Evolutionary conservation across 1,284 basidiomycete species (phyloP).

Genomic region (Fistulinella cinereoalba): DNA sequence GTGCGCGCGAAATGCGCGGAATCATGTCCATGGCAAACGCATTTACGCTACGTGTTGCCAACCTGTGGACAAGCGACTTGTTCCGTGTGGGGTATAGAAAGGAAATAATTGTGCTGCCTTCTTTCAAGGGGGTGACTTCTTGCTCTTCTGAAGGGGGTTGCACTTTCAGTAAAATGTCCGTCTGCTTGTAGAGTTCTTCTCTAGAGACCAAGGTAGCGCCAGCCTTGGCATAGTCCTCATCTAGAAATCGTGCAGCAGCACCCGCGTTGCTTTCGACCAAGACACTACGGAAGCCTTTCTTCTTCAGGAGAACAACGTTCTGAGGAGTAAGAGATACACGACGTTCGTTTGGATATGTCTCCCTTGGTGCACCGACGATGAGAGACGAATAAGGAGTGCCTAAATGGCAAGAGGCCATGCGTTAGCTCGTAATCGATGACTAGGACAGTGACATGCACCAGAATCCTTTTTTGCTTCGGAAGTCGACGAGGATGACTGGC

Average conservation of each 20-base stretch:
- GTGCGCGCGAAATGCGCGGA: conserved; percentile 82
- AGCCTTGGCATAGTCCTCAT: conserved; percentile 74
- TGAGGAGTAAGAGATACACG: conserved; percentile 79
- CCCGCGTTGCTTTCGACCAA: conserved; percentile 75
- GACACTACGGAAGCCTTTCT: conserved; percentile 76
- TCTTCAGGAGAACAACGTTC: conserved; percentile 68
- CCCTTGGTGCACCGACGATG: conserved; percentile 74
- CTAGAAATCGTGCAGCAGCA: conserved; percentile 68
- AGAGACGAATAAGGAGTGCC: conserved; percentile 71
- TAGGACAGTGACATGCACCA: conserved; percentile 17
- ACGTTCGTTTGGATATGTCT: conserved; percentile 71
- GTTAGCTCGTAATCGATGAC: conserved; percentile 4
- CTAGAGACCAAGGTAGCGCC: conserved; percentile 70
- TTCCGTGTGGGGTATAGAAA: conserved; percentile 83
- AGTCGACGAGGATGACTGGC: conserved; percentile 9
- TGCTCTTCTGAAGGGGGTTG: conserved; percentile 63
- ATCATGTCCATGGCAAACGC: conserved; percentile 82
- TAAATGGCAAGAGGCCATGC: conserved; percentile 16
- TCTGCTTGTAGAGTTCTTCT: conserved; percentile 57
- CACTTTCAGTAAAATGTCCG: conserved; percentile 82
- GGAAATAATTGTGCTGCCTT: conserved; percentile 77
- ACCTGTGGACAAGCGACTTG: conserved; percentile 62
- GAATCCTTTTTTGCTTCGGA: conserved; percentile 22
- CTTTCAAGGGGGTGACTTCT: conserved; percentile 59
- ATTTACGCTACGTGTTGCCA: conserved; percentile 62